Conservation (phyloP, 306 rosid genomes). For the Cucurbita ficifolia region DNA sequence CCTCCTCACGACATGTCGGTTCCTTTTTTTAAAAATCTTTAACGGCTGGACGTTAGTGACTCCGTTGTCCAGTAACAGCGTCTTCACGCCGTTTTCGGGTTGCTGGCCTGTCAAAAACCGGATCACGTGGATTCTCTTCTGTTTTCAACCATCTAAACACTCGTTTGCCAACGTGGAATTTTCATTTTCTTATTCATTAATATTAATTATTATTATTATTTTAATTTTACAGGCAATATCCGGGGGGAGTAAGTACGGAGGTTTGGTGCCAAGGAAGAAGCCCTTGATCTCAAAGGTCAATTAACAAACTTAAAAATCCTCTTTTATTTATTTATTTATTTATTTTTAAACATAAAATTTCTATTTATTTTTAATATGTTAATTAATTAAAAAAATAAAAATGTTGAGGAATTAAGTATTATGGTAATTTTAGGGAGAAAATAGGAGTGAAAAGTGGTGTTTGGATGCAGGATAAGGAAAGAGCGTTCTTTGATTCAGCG, state of each 20-base stretch:
- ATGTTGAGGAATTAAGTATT: too few species aligned
- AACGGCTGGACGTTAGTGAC: not conserved
- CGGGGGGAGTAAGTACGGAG: constrained; percentile 58
- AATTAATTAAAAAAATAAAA: too few species aligned
- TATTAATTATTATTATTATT: not conserved
- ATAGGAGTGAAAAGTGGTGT: not conserved
- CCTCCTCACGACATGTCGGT: too few species aligned
- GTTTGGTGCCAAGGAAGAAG: constrained; percentile 75
- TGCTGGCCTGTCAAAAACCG: not conserved
- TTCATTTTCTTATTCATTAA: not conserved
- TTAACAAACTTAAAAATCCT: not conserved
- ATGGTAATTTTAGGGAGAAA: too few species aligned
- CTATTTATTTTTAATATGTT: too few species aligned
- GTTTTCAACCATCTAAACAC: not conserved
- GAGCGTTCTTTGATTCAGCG: constrained; percentile 8
- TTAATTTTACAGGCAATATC: constrained; percentile 20
- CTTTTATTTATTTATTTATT: too few species aligned
- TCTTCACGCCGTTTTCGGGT: not conserved
- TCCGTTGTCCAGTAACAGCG: not conserved
- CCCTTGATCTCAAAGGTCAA: constrained; percentile 76
- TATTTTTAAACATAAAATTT: too few species aligned
- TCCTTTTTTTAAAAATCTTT: not conserved
- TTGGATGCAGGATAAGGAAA: constrained; percentile 8
- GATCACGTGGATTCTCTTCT: not conserved
- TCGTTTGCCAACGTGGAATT: not conserved